Base-by-base conservation (phyloP, 306 rosid species). In the Casuarina equisetifolia region DNA sequence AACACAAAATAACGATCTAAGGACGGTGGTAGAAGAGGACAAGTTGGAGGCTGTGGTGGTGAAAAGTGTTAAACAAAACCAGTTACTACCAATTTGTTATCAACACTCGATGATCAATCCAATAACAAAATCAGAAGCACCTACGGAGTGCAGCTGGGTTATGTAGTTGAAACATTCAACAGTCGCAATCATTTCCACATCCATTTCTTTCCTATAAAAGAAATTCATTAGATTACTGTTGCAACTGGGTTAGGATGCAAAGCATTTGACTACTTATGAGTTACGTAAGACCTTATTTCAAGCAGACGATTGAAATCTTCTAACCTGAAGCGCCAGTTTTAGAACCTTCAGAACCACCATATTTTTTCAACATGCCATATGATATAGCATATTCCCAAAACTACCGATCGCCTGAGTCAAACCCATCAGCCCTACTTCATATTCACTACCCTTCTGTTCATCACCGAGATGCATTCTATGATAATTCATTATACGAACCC, bases 381-480 rank as follows among this genome's bases (percentile, higher is more conserved):
- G 72, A 69, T 19, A 70, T 9, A 0, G 32, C 1, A 25, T 25
- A 25, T 70, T 6, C 66, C 78, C 74, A 82, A 3, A 74, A 72
- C 73, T 70, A 69, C 5, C 55, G 74, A 53, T 61, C 19, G 49
- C 77, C 76, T 44, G 71, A 67, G 17, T 75, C 80, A 70, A 59
- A 57, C 48, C 80, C 74, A 76, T 59, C 38, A 0, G 83, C 67
- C 79, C 13, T 32, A 48, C 17, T 72, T 76, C 81, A 69, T 77
- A 74, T 54, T 76, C 46, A 59, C 74, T 73, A 54, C 70, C 70
- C 39, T 66, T 76, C 40, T 46, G 83, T 52, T 72, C 82, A 38
- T 86, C 86, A 20, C 73, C 36, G 53, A 86, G 52, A 50, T 76
- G 82, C 86, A 86, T 72, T 43, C 84, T 71, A 9, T 15, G 57